A percentile compares a stretch with the other conserved stretches of the same genome.
Evolutionary conservation across 306 rosid genomes (phyloP).

Genomic region (Rosa persica): DNA sequence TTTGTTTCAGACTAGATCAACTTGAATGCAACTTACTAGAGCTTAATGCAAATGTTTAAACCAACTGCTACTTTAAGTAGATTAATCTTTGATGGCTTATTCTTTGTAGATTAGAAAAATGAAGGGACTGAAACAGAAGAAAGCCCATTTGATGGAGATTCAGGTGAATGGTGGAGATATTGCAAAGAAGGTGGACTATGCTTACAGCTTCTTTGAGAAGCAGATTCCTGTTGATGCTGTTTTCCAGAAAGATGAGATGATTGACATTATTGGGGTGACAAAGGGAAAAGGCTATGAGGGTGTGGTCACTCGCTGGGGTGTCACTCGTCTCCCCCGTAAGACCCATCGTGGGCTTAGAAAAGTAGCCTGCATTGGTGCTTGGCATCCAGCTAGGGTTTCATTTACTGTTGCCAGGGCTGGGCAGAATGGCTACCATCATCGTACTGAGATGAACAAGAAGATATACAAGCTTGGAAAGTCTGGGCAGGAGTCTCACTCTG

Average conservation of each 20-base stretch:
- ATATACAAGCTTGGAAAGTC: slow-evolving; percentile 43
- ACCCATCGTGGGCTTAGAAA: slow-evolving; percentile 36
- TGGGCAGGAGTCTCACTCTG: slow-evolving; percentile 37
- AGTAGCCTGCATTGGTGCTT: too few species aligned
- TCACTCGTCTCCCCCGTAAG: slow-evolving; percentile 82
- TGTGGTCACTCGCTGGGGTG: slow-evolving; percentile 93
- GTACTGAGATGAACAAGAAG: slow-evolving; percentile 68
- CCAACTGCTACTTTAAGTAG: too few species aligned
- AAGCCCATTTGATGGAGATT: slow-evolving; percentile 55
- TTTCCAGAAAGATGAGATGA: not conserved
- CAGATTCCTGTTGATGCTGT: too few species aligned
- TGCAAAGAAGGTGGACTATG: slow-evolving; percentile 40
- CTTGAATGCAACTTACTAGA: not conserved
- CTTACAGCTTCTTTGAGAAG: slow-evolving; percentile 45
- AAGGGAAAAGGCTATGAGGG: slow-evolving; percentile 86
- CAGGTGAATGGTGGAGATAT: slow-evolving; percentile 47
- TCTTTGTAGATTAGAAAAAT: slow-evolving; percentile 39
- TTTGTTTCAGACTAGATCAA: too few species aligned
- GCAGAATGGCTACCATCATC: slow-evolving; percentile 82
- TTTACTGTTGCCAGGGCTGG: slow-evolving; percentile 50
- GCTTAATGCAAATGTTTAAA: not conserved
- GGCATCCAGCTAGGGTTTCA: too few species aligned
- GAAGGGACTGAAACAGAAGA: slow-evolving; percentile 53
- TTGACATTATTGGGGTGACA: slow-evolving; percentile 78
- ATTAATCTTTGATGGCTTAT: not conserved